A percentile compares a stretch with the other conserved stretches of the same genome.
Evolutionary conservation across 2,329 filamentous ascomycete species (phyloP).

Genomic region (Alternaria rosae): DNA sequence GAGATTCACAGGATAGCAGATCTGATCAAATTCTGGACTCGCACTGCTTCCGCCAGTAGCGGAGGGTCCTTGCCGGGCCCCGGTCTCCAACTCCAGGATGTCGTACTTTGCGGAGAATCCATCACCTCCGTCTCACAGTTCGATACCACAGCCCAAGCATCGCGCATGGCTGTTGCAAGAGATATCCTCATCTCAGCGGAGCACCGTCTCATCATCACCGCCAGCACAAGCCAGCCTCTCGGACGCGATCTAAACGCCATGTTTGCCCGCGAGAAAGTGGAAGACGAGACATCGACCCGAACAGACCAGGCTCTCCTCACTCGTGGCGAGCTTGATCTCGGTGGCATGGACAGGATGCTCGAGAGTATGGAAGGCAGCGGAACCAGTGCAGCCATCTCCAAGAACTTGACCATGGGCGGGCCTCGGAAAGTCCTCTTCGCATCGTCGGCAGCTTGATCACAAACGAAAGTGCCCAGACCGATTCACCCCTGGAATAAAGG

Average conservation of each 20-base stretch:
- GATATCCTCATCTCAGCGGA: slow-evolving; percentile 55
- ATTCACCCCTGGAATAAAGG: neutral
- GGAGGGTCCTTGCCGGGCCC: slow-evolving; percentile 51
- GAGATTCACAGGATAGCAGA: slow-evolving; percentile 56
- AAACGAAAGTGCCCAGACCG: neutral
- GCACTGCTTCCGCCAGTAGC: slow-evolving; percentile 45
- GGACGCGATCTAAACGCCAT: slow-evolving; percentile 39
- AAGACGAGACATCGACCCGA: slow-evolving; percentile 37
- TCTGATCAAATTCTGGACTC: slow-evolving; percentile 55
- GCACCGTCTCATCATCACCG: slow-evolving; percentile 55
- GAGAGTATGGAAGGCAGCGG: slow-evolving; percentile 44
- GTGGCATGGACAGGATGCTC: slow-evolving; percentile 57
- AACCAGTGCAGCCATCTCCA: slow-evolving; percentile 26
- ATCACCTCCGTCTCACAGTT: slow-evolving; percentile 56
- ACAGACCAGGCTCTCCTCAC: slow-evolving; percentile 55
- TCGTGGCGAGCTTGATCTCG: slow-evolving; percentile 56
- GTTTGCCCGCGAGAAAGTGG: slow-evolving; percentile 38
- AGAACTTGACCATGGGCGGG: slow-evolving; percentile 38
- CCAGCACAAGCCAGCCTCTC: slow-evolving; percentile 42
- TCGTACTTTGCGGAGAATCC: slow-evolving; percentile 52
- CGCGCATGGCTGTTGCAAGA: slow-evolving; percentile 54
- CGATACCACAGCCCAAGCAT: slow-evolving; percentile 47
- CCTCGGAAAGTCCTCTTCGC: slow-evolving; percentile 48
- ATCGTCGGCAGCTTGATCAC: slow-evolving; percentile 35
- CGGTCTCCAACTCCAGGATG: slow-evolving; percentile 52